A percentile compares a stretch with the other conserved stretches of the same genome.
Evolutionary conservation across 169 alveolate species (phyloP).

Genomic region (Perkinsus olseni): DNA sequence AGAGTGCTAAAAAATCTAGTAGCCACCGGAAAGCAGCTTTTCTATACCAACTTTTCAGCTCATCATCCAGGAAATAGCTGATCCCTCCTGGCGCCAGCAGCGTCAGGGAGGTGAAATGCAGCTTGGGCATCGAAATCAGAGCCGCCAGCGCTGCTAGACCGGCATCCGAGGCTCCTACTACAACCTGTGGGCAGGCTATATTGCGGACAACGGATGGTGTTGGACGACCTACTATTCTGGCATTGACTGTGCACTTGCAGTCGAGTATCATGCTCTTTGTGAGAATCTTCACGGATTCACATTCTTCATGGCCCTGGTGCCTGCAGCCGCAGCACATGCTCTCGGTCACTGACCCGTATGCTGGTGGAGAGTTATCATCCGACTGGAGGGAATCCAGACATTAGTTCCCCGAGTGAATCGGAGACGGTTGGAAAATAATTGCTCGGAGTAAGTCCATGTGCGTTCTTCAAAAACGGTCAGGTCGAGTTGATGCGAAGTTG

Average conservation of each 20-base stretch:
- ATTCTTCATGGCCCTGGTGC: background rate
- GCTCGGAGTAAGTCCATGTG: too few relatives aligned
- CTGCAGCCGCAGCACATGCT: too few relatives aligned
- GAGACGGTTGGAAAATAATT: too few relatives aligned
- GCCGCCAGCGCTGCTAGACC: slow-evolving; percentile 71
- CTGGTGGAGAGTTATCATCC: too few relatives aligned
- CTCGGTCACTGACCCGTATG: too few relatives aligned
- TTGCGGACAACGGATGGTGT: background rate
- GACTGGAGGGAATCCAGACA: too few relatives aligned
- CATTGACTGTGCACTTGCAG: background rate
- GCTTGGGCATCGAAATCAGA: slow-evolving; percentile 61
- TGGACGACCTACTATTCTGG: background rate
- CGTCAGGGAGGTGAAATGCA: slow-evolving; percentile 62
- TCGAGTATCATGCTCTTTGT: background rate
- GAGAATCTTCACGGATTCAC: background rate
- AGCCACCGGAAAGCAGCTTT: background rate
- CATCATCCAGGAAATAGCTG: background rate
- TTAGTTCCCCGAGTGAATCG: too few relatives aligned
- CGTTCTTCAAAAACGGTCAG: too few relatives aligned
- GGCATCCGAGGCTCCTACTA: slow-evolving; percentile 75
- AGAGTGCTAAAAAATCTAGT: background rate
- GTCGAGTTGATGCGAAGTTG: background rate
- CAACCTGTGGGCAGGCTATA: slow-evolving; percentile 31
- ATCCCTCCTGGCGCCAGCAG: slow-evolving; percentile 79
- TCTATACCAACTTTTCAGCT: background rate